phyloP scores from a whole-genome alignment of 176 grass and related monocot genomes.

The Panicum miliaceum region DNA sequence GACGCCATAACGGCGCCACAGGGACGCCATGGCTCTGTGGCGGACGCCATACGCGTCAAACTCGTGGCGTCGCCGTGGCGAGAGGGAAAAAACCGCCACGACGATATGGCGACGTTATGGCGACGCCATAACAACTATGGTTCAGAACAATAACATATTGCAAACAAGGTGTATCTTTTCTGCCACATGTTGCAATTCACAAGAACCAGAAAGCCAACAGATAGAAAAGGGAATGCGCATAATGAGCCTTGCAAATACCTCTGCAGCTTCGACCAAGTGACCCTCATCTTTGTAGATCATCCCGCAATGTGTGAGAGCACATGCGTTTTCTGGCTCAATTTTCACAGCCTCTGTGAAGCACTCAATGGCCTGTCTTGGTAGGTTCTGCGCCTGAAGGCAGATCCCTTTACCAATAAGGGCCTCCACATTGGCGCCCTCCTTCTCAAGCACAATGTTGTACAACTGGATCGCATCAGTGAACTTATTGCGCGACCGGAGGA shows the following conservation, averaged over 20 bases:
- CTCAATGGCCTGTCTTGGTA: constrained; percentile 64
- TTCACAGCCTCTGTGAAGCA: constrained; percentile 73
- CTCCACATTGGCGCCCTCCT: constrained; percentile 72
- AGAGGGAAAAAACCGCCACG: too few relatives aligned
- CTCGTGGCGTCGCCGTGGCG: too few relatives aligned
- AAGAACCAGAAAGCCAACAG: constrained; percentile 17
- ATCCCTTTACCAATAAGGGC: constrained; percentile 93
- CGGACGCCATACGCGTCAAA: too few relatives aligned
- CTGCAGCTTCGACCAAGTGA: constrained; percentile 84
- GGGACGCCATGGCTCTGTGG: too few relatives aligned
- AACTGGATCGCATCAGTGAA: constrained; percentile 73
- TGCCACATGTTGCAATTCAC: not conserved
- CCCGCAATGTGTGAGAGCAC: constrained; percentile 91
- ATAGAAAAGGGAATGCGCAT: constrained; percentile 30
- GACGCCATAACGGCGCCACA: too few relatives aligned
- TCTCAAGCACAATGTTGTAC: constrained; percentile 70
- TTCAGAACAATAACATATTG: constrained; percentile 7
- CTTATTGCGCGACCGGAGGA: constrained; percentile 88
- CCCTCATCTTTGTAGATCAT: constrained; percentile 99
- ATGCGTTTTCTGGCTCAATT: constrained; percentile 72
- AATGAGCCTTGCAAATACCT: constrained; percentile 56
- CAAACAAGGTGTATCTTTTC: not conserved
- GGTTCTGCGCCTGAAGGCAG: constrained; percentile 82
- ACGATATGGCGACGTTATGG: too few relatives aligned
- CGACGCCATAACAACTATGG: too few relatives aligned